Evolutionary conservation across 805 yeast species (phyloP), one percentile per base, ranked within the genome.

Genomic region (Nakazawaea pomicola): DNA sequence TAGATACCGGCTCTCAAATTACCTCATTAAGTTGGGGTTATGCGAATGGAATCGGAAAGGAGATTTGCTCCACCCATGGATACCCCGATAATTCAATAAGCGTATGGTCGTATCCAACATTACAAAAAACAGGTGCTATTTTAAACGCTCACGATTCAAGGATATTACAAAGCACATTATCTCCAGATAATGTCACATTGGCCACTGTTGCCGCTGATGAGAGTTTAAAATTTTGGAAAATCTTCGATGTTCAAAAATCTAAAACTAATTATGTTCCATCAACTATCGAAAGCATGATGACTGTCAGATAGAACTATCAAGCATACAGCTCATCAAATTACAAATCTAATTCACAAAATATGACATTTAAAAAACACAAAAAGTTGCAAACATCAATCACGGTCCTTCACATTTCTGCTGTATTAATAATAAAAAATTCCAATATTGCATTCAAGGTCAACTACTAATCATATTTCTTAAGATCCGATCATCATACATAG

Each of bases 171-270:
- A 83, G 96, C 20, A 80, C 88, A 35, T 58, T 93, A 39, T 84
- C 96, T 18, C 97, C 97, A 3, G 97, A 93, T 62, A 86, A 84
- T 12, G 76, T 86, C 39, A 86, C 95, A 0, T 64, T 93, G 41
- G 98, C 96, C 1, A 93, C 99, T 0, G 89, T 90, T 34, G 95
- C 97, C 2, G 95, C 95, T 10, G 98, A 93, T 61, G 99, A 93
- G 59, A 91, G 89, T 62, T 72, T 93, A 56, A 91, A 93, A 64
- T 93, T 93, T 64, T 93, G 95, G 90, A 83, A 86, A 49, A 70
- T 93, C 17, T 91, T 89, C 61, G 96, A 91, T 53, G 40, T 60
- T 48, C 57, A 62, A 50, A 61, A 67, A 49, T 27, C 34, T 4
- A 40, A 29, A 17, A 35, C 16, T 28, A 24, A 31, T 14, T 7